Conservation (phyloP, 2,329 filamentous ascomycete species). For the Colletotrichum acutatum region DNA sequence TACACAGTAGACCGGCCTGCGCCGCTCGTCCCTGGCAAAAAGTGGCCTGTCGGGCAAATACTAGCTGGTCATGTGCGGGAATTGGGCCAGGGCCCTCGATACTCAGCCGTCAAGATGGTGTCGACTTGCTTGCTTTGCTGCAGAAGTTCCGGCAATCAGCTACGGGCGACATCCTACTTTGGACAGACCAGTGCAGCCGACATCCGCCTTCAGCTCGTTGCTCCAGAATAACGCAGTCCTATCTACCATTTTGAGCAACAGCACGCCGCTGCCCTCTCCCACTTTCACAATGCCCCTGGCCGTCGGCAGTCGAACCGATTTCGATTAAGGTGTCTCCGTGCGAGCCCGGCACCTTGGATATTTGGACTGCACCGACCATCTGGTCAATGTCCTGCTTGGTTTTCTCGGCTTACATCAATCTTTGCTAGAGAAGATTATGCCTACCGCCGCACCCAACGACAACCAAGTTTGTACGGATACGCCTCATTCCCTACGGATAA, state of each 20-base stretch:
- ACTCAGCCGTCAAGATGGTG: conserved; percentile 15
- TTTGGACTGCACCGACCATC: background rate
- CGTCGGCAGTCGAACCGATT: conserved; percentile 22
- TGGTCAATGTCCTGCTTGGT: background rate
- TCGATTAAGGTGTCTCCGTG: conserved; percentile 7
- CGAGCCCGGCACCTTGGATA: background rate
- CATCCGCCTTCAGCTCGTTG: background rate
- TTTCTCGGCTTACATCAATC: conserved; percentile 1
- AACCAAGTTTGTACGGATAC: background rate
- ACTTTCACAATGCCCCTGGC: background rate
- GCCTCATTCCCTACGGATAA: background rate
- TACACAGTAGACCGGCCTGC: background rate
- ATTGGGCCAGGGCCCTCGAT: conserved; percentile 19
- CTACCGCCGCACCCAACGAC: background rate
- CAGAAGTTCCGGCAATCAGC: conserved; percentile 28
- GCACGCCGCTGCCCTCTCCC: background rate
- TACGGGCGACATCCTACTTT: conserved; percentile 10
- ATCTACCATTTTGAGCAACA: background rate
- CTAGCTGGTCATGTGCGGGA: conserved; percentile 26
- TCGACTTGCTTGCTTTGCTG: conserved; percentile 8
- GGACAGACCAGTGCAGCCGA: conserved; percentile 12
- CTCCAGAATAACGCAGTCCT: background rate
- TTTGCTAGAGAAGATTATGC: background rate
- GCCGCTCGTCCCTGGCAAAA: conserved; percentile 21
- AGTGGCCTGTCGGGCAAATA: conserved; percentile 24